These are phyloP conservation scores for Barbarea vulgaris DNA, from an alignment of 345 rosid species.

Conservation along the genomic window DNA sequence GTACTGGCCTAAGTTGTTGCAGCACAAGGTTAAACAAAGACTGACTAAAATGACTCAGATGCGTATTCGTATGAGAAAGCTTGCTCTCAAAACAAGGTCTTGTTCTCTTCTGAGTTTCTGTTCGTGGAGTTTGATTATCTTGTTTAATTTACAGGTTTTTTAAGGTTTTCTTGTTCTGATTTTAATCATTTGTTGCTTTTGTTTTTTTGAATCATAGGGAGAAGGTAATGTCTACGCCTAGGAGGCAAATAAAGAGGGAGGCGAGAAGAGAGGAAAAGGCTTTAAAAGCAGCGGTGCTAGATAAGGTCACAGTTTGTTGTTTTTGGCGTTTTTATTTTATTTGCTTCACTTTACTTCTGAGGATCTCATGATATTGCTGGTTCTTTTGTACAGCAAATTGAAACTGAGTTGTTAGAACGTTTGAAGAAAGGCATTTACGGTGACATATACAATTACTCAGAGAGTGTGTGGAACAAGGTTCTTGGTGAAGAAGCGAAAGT, in stretches of 20 bases:
- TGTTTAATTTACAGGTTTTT: background rate
- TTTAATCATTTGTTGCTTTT: background rate
- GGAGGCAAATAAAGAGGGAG: constrained; percentile 68
- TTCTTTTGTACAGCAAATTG: constrained; percentile 63
- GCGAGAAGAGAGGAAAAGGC: constrained; percentile 88
- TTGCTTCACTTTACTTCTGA: background rate
- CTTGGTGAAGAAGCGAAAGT: constrained; percentile 52
- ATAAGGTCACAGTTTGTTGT: constrained; percentile 56
- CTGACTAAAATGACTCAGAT: constrained; percentile 98
- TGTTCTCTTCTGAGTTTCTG: background rate
- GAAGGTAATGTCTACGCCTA: constrained; percentile 67
- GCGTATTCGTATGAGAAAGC: constrained; percentile 96
- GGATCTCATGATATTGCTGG: background rate
- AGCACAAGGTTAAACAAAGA: constrained; percentile 88
- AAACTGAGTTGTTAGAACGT: constrained; percentile 81
- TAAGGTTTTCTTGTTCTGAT: constrained; percentile 17
- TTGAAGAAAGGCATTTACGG: constrained; percentile 68
- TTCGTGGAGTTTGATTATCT: background rate
- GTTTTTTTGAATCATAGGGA: constrained; percentile 51
- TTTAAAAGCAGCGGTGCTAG: constrained; percentile 74
- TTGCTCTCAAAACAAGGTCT: constrained; percentile 86
- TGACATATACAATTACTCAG: constrained; percentile 73
- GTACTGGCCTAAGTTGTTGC: constrained; percentile 91
- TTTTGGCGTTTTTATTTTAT: background rate
- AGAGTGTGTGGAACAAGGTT: constrained; percentile 44